Percentiles rank a stretch among this genome's conserved stretches.
phyloP scores from a whole-genome alignment of 2,329 filamentous ascomycete species.

The Alternaria brassicae region DNA sequence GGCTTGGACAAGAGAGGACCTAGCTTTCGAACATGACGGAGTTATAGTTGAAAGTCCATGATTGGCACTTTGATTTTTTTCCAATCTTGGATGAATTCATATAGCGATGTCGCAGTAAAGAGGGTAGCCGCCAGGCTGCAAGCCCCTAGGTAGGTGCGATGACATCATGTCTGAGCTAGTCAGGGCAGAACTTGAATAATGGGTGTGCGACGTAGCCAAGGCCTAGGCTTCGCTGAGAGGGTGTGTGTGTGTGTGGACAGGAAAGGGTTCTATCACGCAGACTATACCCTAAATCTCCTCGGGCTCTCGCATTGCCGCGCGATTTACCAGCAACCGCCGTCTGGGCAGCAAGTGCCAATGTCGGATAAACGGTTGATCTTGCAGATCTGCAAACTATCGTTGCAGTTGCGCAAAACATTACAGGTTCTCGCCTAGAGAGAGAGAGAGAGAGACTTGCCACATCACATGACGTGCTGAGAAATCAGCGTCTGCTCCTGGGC shows the following conservation, averaged over 20 bases:
- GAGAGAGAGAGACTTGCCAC: conserved; percentile 2
- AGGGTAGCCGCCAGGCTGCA: background rate
- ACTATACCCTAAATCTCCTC: background rate
- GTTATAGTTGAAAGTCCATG: background rate
- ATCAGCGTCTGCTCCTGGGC: background rate
- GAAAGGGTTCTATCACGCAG: background rate
- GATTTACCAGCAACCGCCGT: background rate
- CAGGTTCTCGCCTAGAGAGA: background rate
- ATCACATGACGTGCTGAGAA: conserved; percentile 11
- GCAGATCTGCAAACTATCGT: background rate
- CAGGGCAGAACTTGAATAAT: background rate
- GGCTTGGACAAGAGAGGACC: background rate
- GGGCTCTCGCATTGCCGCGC: background rate
- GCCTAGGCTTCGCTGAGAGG: no score
- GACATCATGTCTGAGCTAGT: background rate
- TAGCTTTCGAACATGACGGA: background rate
- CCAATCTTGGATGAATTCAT: background rate
- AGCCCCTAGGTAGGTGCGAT: background rate
- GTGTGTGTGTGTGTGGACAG: no score
- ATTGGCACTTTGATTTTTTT: background rate
- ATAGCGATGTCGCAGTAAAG: background rate
- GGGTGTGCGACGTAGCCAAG: background rate
- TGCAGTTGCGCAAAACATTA: background rate
- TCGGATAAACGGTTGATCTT: background rate
- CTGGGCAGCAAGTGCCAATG: background rate